Evolutionary conservation across 495 filamentous ascomycete genomes (phyloP).

Genomic region (Tuber umbilicatum): DNA sequence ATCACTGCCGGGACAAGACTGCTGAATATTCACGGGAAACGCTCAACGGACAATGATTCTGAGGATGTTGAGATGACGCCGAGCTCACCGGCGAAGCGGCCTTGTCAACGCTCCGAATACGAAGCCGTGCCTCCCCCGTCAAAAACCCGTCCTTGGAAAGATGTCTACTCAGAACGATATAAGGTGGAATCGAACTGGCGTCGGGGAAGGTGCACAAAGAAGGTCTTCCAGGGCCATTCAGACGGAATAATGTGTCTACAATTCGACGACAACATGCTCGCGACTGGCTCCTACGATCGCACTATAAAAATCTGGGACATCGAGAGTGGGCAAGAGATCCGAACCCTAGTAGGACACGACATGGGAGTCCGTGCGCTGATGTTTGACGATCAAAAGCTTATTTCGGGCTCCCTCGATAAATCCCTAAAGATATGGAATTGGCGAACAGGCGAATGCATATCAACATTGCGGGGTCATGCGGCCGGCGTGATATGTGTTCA

Average conservation of each 20-base stretch:
- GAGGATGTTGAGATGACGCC: constrained; percentile 21
- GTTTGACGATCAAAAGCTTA: constrained; percentile 85
- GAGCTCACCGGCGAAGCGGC: constrained; percentile 27
- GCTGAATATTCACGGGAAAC: constrained; percentile 44
- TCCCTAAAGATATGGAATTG: constrained; percentile 94
- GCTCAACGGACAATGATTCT: constrained; percentile 25
- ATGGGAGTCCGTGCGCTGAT: constrained; percentile 79
- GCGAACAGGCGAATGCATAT: constrained; percentile 81
- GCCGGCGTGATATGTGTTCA: constrained; percentile 78
- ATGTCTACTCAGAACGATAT: constrained; percentile 80
- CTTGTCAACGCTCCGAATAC: constrained; percentile 39
- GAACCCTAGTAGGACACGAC: constrained; percentile 74
- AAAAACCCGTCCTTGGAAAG: constrained; percentile 71
- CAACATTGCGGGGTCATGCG: constrained; percentile 67
- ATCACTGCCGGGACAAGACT: constrained; percentile 34
- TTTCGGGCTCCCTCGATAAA: constrained; percentile 73
- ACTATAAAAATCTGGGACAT: constrained; percentile 96
- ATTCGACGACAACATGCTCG: constrained; percentile 86
- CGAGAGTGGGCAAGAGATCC: constrained; percentile 74
- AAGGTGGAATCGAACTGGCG: constrained; percentile 95
- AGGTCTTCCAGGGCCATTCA: constrained; percentile 75
- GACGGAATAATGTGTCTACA: constrained; percentile 96
- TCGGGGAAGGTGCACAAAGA: constrained; percentile 75
- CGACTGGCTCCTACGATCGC: constrained; percentile 88
- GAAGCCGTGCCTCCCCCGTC: constrained; percentile 41